Conservation (phyloP, 768 basidiomycete species). For the Asterophora lycoperdoides region DNA sequence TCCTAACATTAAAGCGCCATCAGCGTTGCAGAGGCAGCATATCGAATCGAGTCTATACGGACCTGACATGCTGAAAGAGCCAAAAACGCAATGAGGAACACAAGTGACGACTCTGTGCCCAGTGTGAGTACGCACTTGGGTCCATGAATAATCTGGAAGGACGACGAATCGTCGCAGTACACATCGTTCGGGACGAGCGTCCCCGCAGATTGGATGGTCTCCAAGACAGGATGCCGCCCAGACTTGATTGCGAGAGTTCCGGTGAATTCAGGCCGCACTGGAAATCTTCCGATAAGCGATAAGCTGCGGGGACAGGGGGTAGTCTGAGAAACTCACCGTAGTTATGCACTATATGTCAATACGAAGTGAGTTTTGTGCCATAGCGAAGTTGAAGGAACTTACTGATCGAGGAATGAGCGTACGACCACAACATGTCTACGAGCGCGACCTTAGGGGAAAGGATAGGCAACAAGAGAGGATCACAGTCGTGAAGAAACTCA, state of each 20-base stretch:
- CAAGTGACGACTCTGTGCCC: too few species aligned
- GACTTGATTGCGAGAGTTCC: slow-evolving; percentile 85
- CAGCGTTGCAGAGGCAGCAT: not conserved
- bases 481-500: slow-evolving; percentile 27
- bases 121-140: slow-evolving; percentile 77
- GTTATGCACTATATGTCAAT: slow-evolving; percentile 36
- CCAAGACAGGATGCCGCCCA: slow-evolving; percentile 85
- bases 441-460: slow-evolving; percentile 60
- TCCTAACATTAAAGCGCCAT: slow-evolving; percentile 34
- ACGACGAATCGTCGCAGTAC: slow-evolving; percentile 78
- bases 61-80: slow-evolving; percentile 41
- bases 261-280: slow-evolving; percentile 90
- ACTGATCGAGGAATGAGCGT: slow-evolving; percentile 82
- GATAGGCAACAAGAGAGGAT: not conserved
- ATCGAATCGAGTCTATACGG: not conserved
- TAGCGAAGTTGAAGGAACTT: slow-evolving; percentile 23
- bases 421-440: slow-evolving; percentile 87
- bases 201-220: slow-evolving; percentile 63
- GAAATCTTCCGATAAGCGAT: not conserved
- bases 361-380: not conserved
- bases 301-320: too few species aligned
- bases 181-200: slow-evolving; percentile 85
- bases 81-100: too few species aligned
- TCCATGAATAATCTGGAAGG: slow-evolving; percentile 90
- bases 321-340: slow-evolving; percentile 36